A percentile compares a stretch with the other conserved stretches of the same genome.
These are phyloP conservation scores for Solanum chacoense DNA, from an alignment of 305 asterid species.

Conservation along the genomic window DNA sequence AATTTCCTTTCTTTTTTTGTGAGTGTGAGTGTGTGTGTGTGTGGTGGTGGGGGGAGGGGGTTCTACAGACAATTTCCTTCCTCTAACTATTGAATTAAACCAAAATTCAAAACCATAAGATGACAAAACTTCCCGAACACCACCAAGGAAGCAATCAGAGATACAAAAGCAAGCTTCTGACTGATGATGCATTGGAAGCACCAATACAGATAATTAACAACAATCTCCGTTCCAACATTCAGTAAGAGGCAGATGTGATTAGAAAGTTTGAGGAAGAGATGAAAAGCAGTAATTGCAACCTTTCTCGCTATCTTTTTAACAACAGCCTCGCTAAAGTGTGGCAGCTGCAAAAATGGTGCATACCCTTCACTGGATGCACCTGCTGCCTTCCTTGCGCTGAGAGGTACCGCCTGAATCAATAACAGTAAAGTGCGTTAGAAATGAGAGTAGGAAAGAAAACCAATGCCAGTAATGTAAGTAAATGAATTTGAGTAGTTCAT, in stretches of 20 bases:
- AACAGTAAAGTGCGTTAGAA: background rate
- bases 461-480: background rate
- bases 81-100: background rate
- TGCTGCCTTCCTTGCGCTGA: constrained; percentile 76
- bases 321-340: constrained; percentile 85
- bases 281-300: constrained; percentile 31
- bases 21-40: background rate
- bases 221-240: background rate
- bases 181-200: background rate
- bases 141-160: background rate
- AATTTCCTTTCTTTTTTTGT: background rate
- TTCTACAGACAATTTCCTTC: background rate
- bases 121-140: background rate
- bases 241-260: background rate
- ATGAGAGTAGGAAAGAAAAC: background rate
- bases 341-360: constrained; percentile 95
- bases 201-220: background rate
- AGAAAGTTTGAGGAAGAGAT: background rate
- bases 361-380: constrained; percentile 85
- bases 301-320: constrained; percentile 87
- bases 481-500: background rate
- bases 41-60: too few species aligned
- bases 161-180: background rate
- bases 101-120: background rate
- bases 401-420: constrained; percentile 77